Percentiles rank a stretch among this genome's conserved stretches.
Evolutionary conservation across 2,329 filamentous ascomycete species (phyloP).

Genomic region (Fusarium sp.): DNA sequence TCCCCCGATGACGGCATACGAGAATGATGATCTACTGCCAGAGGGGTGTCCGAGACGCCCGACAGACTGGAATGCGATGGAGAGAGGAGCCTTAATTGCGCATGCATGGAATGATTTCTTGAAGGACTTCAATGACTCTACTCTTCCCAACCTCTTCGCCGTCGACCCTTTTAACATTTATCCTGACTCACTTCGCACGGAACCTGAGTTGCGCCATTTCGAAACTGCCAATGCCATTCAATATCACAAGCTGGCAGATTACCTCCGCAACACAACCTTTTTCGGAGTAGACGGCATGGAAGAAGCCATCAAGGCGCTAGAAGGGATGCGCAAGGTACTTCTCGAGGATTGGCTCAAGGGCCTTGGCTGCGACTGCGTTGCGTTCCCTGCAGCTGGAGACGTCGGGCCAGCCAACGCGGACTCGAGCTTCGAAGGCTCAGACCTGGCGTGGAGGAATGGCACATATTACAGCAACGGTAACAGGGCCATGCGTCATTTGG

Average conservation of each 20-base stretch:
- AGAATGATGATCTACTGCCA: slow-evolving; percentile 57
- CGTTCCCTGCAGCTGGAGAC: slow-evolving; percentile 64
- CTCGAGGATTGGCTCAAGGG: slow-evolving; percentile 63
- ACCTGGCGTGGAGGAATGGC: slow-evolving; percentile 52
- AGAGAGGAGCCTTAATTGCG: slow-evolving; percentile 27
- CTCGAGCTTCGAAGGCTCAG: slow-evolving; percentile 33
- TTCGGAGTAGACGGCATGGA: slow-evolving; percentile 56
- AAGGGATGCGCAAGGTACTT: slow-evolving; percentile 57
- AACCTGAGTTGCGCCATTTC: slow-evolving; percentile 10
- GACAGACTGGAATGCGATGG: slow-evolving; percentile 57
- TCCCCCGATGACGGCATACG: slow-evolving; percentile 59
- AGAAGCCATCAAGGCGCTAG: slow-evolving; percentile 58
- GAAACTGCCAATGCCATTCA: slow-evolving; percentile 13
- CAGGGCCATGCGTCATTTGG: slow-evolving; percentile 63
- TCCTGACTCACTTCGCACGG: slow-evolving; percentile 38
- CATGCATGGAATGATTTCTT: slow-evolving; percentile 38
- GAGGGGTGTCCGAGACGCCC: slow-evolving; percentile 42
- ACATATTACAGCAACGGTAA: slow-evolving; percentile 67
- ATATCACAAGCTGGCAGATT: slow-evolving; percentile 1
- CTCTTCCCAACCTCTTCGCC: slow-evolving; percentile 46
- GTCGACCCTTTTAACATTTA: slow-evolving; percentile 56
- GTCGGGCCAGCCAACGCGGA: slow-evolving; percentile 63
- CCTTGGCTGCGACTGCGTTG: slow-evolving; percentile 57
- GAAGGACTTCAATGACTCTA: background rate
- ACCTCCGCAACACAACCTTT: slow-evolving; percentile 43